Base-by-base conservation (phyloP, 2,329 filamentous ascomycete genomes). In the Furcasterigmium furcatum region DNA sequence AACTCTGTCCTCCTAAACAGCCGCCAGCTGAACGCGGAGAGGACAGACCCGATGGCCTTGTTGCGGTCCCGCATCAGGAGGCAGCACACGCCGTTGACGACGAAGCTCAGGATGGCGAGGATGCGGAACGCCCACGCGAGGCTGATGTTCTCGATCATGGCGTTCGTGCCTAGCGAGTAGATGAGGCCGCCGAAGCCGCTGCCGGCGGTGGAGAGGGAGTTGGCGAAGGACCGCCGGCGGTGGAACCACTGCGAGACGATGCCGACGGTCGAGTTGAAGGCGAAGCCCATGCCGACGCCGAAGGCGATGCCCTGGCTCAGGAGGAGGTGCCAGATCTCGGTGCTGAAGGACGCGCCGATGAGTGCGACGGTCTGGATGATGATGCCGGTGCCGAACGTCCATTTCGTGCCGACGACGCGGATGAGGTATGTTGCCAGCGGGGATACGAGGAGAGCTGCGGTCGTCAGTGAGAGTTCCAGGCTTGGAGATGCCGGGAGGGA, bases 201-300 rank as follows among this genome's bases (percentile, higher is more conserved):
- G 2, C 88, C 88, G n/a, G 79, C 77, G 2, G 85, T 79, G 1
- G 77, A 72, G 16, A 88, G 73, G 1, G 85, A 82, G 50, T 87
- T 89, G 10, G 87, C 86, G 13, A 91, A 72, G 22, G 81, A 85
- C 2, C 87, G 76, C 21, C 74, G 75, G 25, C 79, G 82, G 9
- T 73, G 78, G 58, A 91, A 91, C 86, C 86, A 91, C 60, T 91
- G 86, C 2, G 86, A 79, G 0, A 86, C 72, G 10, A 90, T 77
- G 27, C 79, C 79, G 4, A 86, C 84, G 5, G 74, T 80, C 1
- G 80, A 79, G 1, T 87, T 85, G 59, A 91, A 92, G 9, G 85
- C 69, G 46, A 91, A 84, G 0, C 88, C 88, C 76, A 92, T 85
- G 4, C 87, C 88, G 19, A 85, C 62, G n/a, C 88, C 88, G 51